A percentile compares a stretch with the other conserved stretches of the same genome.
These are phyloP conservation scores for Boletus sp. DNA, from an alignment of 768 basidiomycete genomes.

Conservation along the genomic window DNA sequence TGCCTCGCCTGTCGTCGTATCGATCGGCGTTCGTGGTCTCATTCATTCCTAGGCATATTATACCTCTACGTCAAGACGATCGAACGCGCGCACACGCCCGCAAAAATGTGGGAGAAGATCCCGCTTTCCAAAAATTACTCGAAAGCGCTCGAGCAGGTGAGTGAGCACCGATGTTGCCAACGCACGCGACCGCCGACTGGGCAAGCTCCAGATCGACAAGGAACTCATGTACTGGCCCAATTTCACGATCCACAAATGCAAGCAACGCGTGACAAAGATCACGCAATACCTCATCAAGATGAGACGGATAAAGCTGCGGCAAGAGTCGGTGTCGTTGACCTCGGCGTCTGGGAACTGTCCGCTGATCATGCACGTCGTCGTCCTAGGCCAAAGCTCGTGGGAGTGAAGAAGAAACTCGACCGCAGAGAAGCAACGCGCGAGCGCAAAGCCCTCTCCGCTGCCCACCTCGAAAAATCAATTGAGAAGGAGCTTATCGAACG, in stretches of 20 bases:
- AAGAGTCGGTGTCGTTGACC: slow-evolving; percentile 59
- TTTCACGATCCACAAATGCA: slow-evolving; percentile 97
- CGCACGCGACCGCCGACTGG: not conserved
- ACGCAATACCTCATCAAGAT: slow-evolving; percentile 99
- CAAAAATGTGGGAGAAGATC: slow-evolving; percentile 97
- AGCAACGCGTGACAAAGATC: slow-evolving; percentile 98
- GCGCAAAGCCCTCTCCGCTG: slow-evolving; percentile 93
- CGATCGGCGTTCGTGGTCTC: not conserved
- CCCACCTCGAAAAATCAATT: slow-evolving; percentile 91
- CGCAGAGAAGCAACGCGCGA: slow-evolving; percentile 90
- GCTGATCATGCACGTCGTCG: not conserved
- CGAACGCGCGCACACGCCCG: slow-evolving; percentile 94
- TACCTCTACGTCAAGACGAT: slow-evolving; percentile 98
- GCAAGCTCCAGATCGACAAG: slow-evolving; percentile 71
- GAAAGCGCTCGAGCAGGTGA: slow-evolving; percentile 91
- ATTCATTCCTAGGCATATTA: slow-evolving; percentile 55
- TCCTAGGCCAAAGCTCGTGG: slow-evolving; percentile 83
- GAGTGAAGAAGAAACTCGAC: slow-evolving; percentile 96
- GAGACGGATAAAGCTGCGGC: slow-evolving; percentile 82
- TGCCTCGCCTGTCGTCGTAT: not conserved
- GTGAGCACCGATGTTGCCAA: slow-evolving; percentile 9
- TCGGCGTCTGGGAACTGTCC: not conserved
- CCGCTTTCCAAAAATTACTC: slow-evolving; percentile 92
- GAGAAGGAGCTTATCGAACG: slow-evolving; percentile 96
- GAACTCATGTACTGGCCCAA: slow-evolving; percentile 99